Evolutionary conservation across 345 rosid genomes (phyloP), one percentile per base, ranked within the genome.

Genomic region (Noccaea bulbosa): DNA sequence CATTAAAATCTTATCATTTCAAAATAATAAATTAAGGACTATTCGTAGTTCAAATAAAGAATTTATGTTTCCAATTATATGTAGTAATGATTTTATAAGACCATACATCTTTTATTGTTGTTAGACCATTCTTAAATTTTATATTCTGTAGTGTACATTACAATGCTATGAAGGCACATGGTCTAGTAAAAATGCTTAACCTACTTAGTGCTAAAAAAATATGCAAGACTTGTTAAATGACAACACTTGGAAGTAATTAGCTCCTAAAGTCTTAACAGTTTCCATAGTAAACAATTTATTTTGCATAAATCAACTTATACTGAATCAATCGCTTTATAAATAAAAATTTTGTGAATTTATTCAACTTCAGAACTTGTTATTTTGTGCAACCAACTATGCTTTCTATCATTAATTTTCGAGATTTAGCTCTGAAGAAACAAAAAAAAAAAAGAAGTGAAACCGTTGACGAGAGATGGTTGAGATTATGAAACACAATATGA

Each of bases 391-490:
- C 15, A 72, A 51, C 3, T 61, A 41, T 61, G n/a, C 6, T 44
- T 62, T 10, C 27, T 4, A 65, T 17, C n/a, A 48, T 20, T 41
- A 22, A 17, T 63, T 35, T 49, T 41, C 46, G 45, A 53, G 45
- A 39, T 54, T 22, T 53, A 54, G 32, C 30, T 20, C 22, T 20
- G 33, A 24, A 53, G n/a, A 39, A 33, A 39, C 1, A 34, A 55
- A 15, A 15, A 14, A n/a, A n/a, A n/a, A 17, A 14, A 69, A 46
- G 11, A 34, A 10, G 70, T 46, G 58, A 16, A 72, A 16, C 15
- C 70, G 77, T 65, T 73, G 72, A 73, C 60, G 41, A 9, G 51
- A 58, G 75, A 59, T 30, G 17, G 65, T 49, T 55, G 70, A 64
- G 72, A 65, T 40, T 45, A 46, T 65, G 66, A 65, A 32, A 14